Evolutionary conservation across 169 alveolate genomes (phyloP).

Genomic region (Prorocentrum cordatum): DNA sequence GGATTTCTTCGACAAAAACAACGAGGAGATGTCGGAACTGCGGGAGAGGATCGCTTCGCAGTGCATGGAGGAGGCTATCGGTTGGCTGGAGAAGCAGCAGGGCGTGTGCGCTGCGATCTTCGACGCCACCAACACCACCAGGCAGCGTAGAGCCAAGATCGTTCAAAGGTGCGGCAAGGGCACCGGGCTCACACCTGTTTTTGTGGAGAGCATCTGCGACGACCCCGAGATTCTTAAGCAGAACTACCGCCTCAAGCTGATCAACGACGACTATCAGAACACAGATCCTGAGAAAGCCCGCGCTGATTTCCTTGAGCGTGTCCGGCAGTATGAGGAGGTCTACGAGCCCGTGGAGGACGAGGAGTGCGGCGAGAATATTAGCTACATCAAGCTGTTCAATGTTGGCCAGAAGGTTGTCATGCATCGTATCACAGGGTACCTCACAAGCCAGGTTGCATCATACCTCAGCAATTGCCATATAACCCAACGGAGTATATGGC

Average conservation of each 20-base stretch:
- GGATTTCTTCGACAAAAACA: conserved; percentile 23
- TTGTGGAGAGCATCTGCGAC: conserved; percentile 52
- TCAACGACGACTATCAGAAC: conserved; percentile 43
- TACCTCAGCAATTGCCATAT: too few species aligned
- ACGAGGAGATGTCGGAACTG: too few species aligned
- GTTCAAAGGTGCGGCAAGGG: conserved; percentile 34
- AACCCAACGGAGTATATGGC: conserved; percentile 58
- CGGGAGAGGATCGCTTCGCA: conserved; percentile 38
- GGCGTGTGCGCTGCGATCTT: conserved; percentile 43
- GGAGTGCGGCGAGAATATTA: conserved; percentile 29
- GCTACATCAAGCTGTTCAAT: conserved; percentile 58
- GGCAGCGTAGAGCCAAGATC: conserved; percentile 20
- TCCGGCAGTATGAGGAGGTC: conserved; percentile 32
- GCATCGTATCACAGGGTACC: conserved; percentile 44
- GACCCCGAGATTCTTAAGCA: conserved; percentile 32
- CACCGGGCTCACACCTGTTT: conserved; percentile 36
- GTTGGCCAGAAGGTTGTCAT: conserved; percentile 57
- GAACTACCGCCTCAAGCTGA: conserved; percentile 29
- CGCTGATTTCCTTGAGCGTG: conserved; percentile 14
- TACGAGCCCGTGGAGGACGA: conserved; percentile 4
- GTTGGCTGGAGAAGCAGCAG: conserved; percentile 42
- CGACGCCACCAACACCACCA: conserved; percentile 56
- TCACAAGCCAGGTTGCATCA: conserved; percentile 16
- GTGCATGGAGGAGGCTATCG: conserved; percentile 40
- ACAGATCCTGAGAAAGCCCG: conserved; percentile 28